These are phyloP conservation scores for Amylostereum areolatum DNA, from an alignment of 1,284 basidiomycete species.

Conservation along the genomic window DNA sequence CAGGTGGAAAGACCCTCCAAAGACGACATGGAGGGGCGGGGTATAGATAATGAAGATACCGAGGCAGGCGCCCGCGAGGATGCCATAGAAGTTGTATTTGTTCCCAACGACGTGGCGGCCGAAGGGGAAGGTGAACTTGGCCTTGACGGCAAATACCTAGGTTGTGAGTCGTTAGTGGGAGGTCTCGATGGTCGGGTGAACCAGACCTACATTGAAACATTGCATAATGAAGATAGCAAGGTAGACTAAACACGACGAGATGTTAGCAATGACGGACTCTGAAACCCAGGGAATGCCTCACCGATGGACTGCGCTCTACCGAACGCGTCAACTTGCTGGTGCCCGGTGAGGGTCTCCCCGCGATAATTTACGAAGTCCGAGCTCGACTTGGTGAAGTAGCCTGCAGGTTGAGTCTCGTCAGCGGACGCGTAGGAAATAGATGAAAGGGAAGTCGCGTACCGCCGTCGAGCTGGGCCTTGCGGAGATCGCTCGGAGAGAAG, in stretches of 20 bases:
- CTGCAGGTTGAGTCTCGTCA: constrained; percentile 12
- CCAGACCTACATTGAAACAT: constrained; percentile 54
- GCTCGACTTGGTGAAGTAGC: constrained; percentile 44
- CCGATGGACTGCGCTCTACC: constrained; percentile 58
- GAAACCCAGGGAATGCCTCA: constrained; percentile 14
- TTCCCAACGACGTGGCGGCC: constrained; percentile 51
- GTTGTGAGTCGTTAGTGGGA: neutral
- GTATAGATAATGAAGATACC: constrained; percentile 67
- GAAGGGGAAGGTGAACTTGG: constrained; percentile 57
- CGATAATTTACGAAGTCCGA: constrained; percentile 51
- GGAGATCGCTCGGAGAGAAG: constrained; percentile 53
- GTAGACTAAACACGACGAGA: constrained; percentile 34
- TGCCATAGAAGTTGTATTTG: constrained; percentile 62
- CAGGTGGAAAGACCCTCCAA: constrained; percentile 52
- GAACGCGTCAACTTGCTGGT: constrained; percentile 51
- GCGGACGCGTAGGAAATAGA: too few relatives aligned
- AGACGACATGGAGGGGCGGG: constrained; percentile 61
- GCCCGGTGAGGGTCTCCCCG: constrained; percentile 39
- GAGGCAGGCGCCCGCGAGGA: constrained; percentile 52
- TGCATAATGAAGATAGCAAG: constrained; percentile 63
- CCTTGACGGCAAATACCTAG: constrained; percentile 65
- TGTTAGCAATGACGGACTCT: neutral
- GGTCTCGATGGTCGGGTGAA: neutral
- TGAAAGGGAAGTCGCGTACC: constrained; percentile 18
- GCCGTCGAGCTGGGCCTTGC: constrained; percentile 39